phyloP scores from a whole-genome alignment of 2,329 filamentous ascomycete species.

The Didymella glomerata region DNA sequence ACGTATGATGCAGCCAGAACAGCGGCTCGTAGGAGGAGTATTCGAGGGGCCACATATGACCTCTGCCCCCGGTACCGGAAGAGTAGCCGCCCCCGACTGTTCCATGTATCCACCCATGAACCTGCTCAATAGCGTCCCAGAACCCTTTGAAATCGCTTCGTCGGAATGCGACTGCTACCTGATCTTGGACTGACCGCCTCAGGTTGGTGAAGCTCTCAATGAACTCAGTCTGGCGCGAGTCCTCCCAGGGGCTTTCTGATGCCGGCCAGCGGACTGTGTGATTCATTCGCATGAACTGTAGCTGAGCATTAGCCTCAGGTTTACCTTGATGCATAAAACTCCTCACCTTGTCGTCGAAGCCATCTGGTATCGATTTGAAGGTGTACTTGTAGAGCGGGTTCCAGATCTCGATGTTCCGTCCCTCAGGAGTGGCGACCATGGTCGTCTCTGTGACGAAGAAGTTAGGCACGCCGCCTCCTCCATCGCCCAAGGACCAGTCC shows the following conservation, averaged over 20 bases:
- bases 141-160: slow-evolving; percentile 27
- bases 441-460: slow-evolving; percentile 33
- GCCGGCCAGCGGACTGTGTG: slow-evolving; percentile 46
- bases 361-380: slow-evolving; percentile 37
- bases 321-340: no score
- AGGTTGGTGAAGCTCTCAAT: slow-evolving; percentile 14
- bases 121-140: slow-evolving; percentile 49
- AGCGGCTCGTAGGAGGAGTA: slow-evolving; percentile 82
- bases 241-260: slow-evolving; percentile 26
- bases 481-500: slow-evolving; percentile 44
- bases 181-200: slow-evolving; percentile 24
- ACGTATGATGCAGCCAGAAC: slow-evolving; percentile 53
- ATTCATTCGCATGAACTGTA: slow-evolving; percentile 37
- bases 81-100: slow-evolving; percentile 56
- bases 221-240: slow-evolving; percentile 32
- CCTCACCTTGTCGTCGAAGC: slow-evolving; percentile 38
- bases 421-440: slow-evolving; percentile 29
- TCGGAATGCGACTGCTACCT: slow-evolving; percentile 24
- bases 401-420: slow-evolving; percentile 23
- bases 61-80: slow-evolving; percentile 44
- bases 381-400: slow-evolving; percentile 45
- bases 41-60: slow-evolving; percentile 74
- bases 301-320: neutral
- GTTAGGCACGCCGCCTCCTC: slow-evolving; percentile 34
- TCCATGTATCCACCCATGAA: slow-evolving; percentile 43